Percentiles rank a stretch among this genome's conserved stretches.
Conservation (phyloP, 1,284 basidiomycete genomes). For the Schizophyllum amplum region DNA sequence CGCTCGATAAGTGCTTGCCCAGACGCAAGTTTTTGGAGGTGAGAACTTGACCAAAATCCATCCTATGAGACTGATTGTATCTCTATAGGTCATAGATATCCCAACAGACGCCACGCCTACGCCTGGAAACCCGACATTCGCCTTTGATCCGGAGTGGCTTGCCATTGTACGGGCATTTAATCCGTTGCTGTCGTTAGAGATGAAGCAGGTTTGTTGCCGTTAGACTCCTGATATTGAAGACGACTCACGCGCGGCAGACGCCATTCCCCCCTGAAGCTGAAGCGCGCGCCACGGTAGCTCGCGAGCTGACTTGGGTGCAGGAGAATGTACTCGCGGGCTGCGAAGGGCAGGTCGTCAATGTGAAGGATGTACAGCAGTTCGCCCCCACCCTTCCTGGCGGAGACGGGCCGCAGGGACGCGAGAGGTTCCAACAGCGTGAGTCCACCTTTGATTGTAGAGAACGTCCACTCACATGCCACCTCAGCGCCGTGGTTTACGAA, state of each 20-base stretch:
- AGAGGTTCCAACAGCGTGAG: slow-evolving; percentile 42
- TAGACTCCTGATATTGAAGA: not conserved
- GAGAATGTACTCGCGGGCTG: slow-evolving; percentile 36
- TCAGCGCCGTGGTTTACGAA: slow-evolving; percentile 78
- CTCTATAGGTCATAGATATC: too few relatives aligned
- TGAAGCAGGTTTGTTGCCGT: slow-evolving; percentile 23
- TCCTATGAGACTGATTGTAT: too few relatives aligned
- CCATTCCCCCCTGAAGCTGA: slow-evolving; percentile 54
- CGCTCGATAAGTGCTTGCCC: slow-evolving; percentile 89
- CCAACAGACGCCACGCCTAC: slow-evolving; percentile 12
- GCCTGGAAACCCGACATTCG: slow-evolving; percentile 19
- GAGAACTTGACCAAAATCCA: too few relatives aligned
- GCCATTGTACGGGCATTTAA: slow-evolving; percentile 87
- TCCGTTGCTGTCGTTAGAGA: slow-evolving; percentile 58
- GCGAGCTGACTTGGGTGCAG: slow-evolving; percentile 62
- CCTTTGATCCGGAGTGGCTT: slow-evolving; percentile 88
- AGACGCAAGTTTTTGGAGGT: slow-evolving; percentile 84
- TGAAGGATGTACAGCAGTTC: slow-evolving; percentile 67
- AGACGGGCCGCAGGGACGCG: slow-evolving; percentile 31
- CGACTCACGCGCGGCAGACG: slow-evolving; percentile 7
- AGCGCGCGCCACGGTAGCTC: slow-evolving; percentile 49
- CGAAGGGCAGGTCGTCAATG: slow-evolving; percentile 25
- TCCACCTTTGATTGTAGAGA: slow-evolving; percentile 7
- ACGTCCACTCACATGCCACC: slow-evolving; percentile 2
- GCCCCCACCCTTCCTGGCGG: slow-evolving; percentile 61